Evolutionary conservation across 257 asterid genomes (phyloP).

Genomic region (Rubia yunnanensis): DNA sequence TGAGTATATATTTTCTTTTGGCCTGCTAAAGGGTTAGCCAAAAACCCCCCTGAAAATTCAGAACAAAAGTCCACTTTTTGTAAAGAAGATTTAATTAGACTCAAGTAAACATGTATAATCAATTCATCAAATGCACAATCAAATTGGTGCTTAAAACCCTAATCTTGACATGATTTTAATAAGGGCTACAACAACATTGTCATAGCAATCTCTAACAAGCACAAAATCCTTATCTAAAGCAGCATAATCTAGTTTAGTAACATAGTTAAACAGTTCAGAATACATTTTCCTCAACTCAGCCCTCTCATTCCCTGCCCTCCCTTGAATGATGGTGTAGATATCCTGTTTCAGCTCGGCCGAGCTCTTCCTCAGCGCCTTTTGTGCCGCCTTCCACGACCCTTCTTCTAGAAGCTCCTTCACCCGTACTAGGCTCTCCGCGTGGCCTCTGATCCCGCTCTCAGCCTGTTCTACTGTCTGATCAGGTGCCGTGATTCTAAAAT

Average conservation of each 20-base stretch:
- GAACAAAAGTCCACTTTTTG: too few relatives aligned
- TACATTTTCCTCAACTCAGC: slow-evolving; percentile 43
- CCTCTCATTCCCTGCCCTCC: slow-evolving; percentile 46
- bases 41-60: too few relatives aligned
- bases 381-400: slow-evolving; percentile 60
- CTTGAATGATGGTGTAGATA: slow-evolving; percentile 52
- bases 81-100: too few relatives aligned
- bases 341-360: slow-evolving; percentile 59
- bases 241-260: slow-evolving; percentile 59
- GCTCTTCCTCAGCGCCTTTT: slow-evolving; percentile 37
- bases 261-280: slow-evolving; percentile 42
- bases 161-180: slow-evolving; percentile 34
- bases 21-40: background rate
- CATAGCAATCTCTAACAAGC: slow-evolving; percentile 37
- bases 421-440: slow-evolving; percentile 29
- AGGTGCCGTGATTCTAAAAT: slow-evolving; percentile 51
- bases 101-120: background rate
- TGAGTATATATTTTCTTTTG: too few relatives aligned
- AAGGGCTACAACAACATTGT: slow-evolving; percentile 33
- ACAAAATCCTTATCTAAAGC: slow-evolving; percentile 56
- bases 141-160: background rate
- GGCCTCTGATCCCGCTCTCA: slow-evolving; percentile 28
- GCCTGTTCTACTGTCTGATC: slow-evolving; percentile 66
- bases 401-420: slow-evolving; percentile 40
- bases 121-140: background rate